A percentile compares a stretch with the other conserved stretches of the same genome.
These are phyloP conservation scores for Anthracocystis walkeri DNA, from an alignment of 1,284 basidiomycete genomes.

Conservation along the genomic window DNA sequence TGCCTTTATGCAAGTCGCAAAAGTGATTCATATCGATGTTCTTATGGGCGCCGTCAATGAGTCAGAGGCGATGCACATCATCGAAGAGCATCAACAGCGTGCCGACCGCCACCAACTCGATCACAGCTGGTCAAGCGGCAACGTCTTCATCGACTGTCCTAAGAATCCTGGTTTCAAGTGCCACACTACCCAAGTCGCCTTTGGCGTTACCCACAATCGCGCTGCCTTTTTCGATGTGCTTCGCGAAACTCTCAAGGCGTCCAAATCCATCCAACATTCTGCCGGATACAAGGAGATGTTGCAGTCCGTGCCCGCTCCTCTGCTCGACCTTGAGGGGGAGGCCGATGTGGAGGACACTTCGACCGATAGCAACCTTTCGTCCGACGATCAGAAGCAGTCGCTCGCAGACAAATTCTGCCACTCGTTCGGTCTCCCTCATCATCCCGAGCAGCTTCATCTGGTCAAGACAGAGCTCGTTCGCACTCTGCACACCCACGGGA, in stretches of 20 bases:
- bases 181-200: constrained; percentile 35
- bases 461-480: constrained; percentile 58
- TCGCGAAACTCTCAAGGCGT: constrained; percentile 22
- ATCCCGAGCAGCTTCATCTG: constrained; percentile 44
- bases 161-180: constrained; percentile 46
- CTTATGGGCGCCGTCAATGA: constrained; percentile 38
- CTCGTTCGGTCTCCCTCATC: constrained; percentile 38
- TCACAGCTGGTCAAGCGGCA: constrained; percentile 28
- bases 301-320: constrained; percentile 16
- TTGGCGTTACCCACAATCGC: constrained; percentile 37
- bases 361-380: constrained; percentile 11
- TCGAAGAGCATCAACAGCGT: constrained; percentile 14
- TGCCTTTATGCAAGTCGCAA: constrained; percentile 48
- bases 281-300: constrained; percentile 24
- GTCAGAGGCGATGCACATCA: neutral
- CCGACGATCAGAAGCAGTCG: constrained; percentile 17
- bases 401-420: constrained; percentile 44
- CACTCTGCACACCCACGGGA: constrained; percentile 56
- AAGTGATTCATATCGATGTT: constrained; percentile 39
- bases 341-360: constrained; percentile 10
- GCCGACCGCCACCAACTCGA: constrained; percentile 23
- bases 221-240: constrained; percentile 35
- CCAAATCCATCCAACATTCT: neutral
- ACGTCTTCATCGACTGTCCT: constrained; percentile 30
- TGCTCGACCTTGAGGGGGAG: constrained; percentile 40